Evolutionary conservation across 2,329 filamentous ascomycete species (phyloP).

Genomic region (Diaporthe citrichinensis): DNA sequence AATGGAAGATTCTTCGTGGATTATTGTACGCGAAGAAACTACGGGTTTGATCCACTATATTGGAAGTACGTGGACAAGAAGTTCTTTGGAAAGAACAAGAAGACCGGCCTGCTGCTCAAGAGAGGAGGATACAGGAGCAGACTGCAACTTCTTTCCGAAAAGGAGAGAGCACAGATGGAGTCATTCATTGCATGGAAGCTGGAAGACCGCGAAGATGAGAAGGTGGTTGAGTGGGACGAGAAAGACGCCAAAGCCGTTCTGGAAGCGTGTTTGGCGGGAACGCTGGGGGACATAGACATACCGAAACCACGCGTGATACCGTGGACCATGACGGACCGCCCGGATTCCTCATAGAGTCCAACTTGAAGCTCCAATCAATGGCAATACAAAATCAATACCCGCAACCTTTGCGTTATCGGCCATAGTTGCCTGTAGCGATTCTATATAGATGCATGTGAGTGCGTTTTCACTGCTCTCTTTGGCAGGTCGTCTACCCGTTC

Average conservation of each 20-base stretch:
- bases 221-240: slow-evolving; percentile 24
- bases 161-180: slow-evolving; percentile 34
- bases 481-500: no score
- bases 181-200: slow-evolving; percentile 18
- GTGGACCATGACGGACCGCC: slow-evolving; percentile 1
- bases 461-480: no score
- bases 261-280: slow-evolving; percentile 16
- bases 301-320: slow-evolving; percentile 16
- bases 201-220: background rate
- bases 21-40: slow-evolving; percentile 18
- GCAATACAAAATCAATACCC: no score
- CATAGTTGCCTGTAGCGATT: no score
- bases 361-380: no score
- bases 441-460: no score
- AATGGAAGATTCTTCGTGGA: slow-evolving; percentile 14
- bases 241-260: slow-evolving; percentile 3
- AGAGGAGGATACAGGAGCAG: slow-evolving; percentile 8
- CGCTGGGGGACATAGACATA: background rate
- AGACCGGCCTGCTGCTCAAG: background rate
- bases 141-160: slow-evolving; percentile 13
- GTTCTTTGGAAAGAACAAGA: slow-evolving; percentile 27
- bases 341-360: background rate
- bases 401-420: no score
- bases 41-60: slow-evolving; percentile 22
- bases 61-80: slow-evolving; percentile 30